Evolutionary conservation across 2,329 filamentous ascomycete genomes (phyloP), one percentile per base, ranked within the genome.

Genomic region (Curvularia spicifera): DNA sequence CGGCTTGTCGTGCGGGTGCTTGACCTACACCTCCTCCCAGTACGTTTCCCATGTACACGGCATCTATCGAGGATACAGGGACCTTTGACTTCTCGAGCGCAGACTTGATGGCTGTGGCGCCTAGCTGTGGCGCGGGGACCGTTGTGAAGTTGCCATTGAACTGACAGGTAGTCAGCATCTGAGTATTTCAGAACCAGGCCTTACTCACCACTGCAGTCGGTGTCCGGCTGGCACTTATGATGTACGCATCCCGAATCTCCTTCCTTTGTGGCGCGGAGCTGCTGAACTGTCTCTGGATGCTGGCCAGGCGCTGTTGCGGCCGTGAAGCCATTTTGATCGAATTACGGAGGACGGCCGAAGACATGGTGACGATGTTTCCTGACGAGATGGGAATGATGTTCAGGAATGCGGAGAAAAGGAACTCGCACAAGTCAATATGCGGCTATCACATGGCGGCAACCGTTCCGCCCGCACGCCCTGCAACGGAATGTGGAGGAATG

Each of bases 21-120:
- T 99, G 95, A 45, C 95, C 95, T 5, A 95, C 85, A 18, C 85
- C 86, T 44, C 85, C 94, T 77, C 93, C 89, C 40, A 98, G 84
- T 9, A 98, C 95, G 72, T 97, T 96, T 74, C 95, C 95, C 91
- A 98, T 96, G 82, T 98, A 98, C 15, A 98, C 92, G 78, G 96
- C 91, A 63, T 89, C 90, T 71, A 98, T 91, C 74, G 90, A 90
- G 33, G 89, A 87, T 51, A 87, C 78, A 1, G 95, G 93, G 6
- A 98, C 85, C 64, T 87, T 89, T 51, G 93, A 96, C 78, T 95
- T 96, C 68, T 89, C 86, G 53, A 99, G 79, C 28, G 95, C 95
- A 46, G 92, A 90, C 78, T 93, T 95, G 81, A 99, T 98, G 57
- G 93, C 95, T 15, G 89, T 88, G 29, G 94, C 92, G 66, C 91